These are phyloP conservation scores for Phellopilus nigrolimitatus DNA, from an alignment of 1,284 basidiomycete species.

Conservation along the genomic window DNA sequence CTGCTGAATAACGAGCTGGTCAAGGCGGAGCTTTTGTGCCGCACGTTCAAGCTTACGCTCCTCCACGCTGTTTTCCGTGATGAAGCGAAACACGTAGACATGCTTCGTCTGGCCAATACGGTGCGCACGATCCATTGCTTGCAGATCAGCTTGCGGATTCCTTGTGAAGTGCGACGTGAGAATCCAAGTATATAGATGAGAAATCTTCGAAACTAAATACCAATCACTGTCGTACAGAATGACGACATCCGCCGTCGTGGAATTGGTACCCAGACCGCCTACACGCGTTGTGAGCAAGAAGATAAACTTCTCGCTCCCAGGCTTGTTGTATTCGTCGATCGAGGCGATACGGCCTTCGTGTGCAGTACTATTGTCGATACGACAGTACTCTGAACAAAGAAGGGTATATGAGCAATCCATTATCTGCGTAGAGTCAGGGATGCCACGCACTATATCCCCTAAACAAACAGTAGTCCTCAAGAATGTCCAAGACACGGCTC, in stretches of 20 bases:
- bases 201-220: constrained; percentile 37
- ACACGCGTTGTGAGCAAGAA: constrained; percentile 97
- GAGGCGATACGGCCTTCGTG: constrained; percentile 95
- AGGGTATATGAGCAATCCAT: neutral
- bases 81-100: constrained; percentile 97
- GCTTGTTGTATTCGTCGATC: constrained; percentile 98
- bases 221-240: constrained; percentile 97
- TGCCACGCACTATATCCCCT: constrained; percentile 71
- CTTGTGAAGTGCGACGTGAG: no score
- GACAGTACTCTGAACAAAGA: constrained; percentile 75
- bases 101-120: constrained; percentile 99
- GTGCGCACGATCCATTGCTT: constrained; percentile 99
- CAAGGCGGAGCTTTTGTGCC: constrained; percentile 92
- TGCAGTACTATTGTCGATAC: constrained; percentile 93
- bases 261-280: constrained; percentile 97
- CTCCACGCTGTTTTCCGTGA: constrained; percentile 92
- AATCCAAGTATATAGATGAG: neutral
- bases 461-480: constrained; percentile 98
- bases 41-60: constrained; percentile 96
- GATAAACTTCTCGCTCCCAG: constrained; percentile 92
- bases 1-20: constrained; percentile 98
- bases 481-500: constrained; percentile 90
- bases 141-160: constrained; percentile 98
- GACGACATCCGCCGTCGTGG: constrained; percentile 94
- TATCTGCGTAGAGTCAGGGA: constrained; percentile 6